These are phyloP conservation scores for Cladosporium austrohemisphaericum DNA, from an alignment of 2,329 filamentous ascomycete species.

Conservation along the genomic window DNA sequence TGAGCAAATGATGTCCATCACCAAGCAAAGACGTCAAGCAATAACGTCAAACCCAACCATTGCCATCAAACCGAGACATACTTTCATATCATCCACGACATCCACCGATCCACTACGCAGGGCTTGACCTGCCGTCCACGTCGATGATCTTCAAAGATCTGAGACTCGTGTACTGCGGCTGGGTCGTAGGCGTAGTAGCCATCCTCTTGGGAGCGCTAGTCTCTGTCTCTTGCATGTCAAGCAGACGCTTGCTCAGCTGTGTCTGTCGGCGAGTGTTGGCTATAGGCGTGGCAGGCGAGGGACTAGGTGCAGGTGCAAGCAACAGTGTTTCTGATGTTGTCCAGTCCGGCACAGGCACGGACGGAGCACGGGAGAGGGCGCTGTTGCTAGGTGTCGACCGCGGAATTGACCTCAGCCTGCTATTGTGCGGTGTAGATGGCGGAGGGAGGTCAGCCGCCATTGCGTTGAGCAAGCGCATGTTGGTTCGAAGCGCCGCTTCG, in stretches of 20 bases:
- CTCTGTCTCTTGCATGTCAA: background rate
- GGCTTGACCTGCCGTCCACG: conserved; percentile 6
- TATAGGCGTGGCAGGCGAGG: background rate
- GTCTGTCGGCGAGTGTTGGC: background rate
- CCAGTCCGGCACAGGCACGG: background rate
- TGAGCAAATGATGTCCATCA: too few relatives aligned
- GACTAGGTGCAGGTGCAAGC: too few relatives aligned
- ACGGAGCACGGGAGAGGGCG: background rate
- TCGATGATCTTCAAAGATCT: background rate
- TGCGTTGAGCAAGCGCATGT: background rate
- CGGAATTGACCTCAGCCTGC: background rate
- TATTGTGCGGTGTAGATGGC: background rate
- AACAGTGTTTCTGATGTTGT: background rate
- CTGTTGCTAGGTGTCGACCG: background rate
- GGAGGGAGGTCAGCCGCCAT: background rate
- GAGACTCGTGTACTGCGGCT: conserved; percentile 1
- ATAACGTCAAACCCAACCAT: too few relatives aligned
- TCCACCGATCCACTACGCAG: background rate
- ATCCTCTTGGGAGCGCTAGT: background rate
- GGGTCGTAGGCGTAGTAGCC: background rate
- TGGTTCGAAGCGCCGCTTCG: conserved; percentile 12
- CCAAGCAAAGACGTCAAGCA: too few relatives aligned
- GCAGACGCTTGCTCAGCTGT: background rate
- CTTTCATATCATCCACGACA: too few relatives aligned
- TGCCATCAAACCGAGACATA: too few relatives aligned